Conservation (phyloP, 345 rosid species). For the Reutealis trisperma region DNA sequence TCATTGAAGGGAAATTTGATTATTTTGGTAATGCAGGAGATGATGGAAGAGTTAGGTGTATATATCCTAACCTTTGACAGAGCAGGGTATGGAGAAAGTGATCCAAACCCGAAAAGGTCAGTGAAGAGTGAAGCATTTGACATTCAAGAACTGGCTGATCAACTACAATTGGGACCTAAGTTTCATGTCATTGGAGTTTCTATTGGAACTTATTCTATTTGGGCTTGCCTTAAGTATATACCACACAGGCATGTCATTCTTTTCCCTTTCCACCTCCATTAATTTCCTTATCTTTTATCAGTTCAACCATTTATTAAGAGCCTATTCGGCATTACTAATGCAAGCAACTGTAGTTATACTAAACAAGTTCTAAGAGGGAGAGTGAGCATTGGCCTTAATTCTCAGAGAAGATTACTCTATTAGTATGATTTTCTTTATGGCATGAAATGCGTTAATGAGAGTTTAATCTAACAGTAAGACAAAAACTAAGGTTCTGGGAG, state of each 20-base stretch:
- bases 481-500: too few relatives aligned
- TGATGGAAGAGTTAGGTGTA: conserved; percentile 44
- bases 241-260: conserved; percentile 46
- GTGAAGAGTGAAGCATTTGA: conserved; percentile 57
- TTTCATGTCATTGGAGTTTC: conserved; percentile 55
- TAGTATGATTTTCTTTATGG: too few relatives aligned
- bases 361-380: too few relatives aligned
- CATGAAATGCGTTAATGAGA: too few relatives aligned
- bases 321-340: too few relatives aligned
- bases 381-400: too few relatives aligned
- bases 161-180: conserved; percentile 41
- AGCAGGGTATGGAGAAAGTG: conserved; percentile 69
- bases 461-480: too few relatives aligned
- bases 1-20: neutral
- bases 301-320: too few relatives aligned
- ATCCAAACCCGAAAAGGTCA: conserved; percentile 47
- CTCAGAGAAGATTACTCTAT: too few relatives aligned
- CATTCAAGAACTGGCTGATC: conserved; percentile 61
- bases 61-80: conserved; percentile 50
- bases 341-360: too few relatives aligned
- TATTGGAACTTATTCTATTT: conserved; percentile 43
- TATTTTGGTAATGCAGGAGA: conserved; percentile 32
- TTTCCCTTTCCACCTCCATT: neutral
- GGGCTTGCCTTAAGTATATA: conserved; percentile 58
- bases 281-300: neutral